These are phyloP conservation scores for Stephanodiscus triporus DNA, from an alignment of 108 stramenopile species.

Conservation along the genomic window DNA sequence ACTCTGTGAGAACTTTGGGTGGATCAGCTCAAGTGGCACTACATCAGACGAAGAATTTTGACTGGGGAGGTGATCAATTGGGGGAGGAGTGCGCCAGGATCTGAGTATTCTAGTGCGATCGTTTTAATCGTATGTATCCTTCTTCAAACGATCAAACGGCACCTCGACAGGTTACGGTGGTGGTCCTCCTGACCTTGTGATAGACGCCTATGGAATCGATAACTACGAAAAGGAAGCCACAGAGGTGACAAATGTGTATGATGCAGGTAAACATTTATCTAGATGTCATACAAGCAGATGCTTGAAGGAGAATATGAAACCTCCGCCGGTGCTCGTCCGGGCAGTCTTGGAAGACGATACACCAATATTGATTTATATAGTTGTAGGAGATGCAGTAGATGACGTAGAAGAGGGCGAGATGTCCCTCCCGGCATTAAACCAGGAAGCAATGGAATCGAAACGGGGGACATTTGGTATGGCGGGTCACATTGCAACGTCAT, in stretches of 20 bases:
- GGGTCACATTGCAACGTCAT: constrained; percentile 50
- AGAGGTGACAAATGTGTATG: constrained; percentile 27
- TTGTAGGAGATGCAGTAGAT: constrained; percentile 47
- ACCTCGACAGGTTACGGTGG: constrained; percentile 25
- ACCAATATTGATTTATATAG: constrained; percentile 20
- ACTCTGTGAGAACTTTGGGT: constrained; percentile 2
- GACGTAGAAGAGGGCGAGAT: constrained; percentile 49
- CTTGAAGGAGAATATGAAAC: constrained; percentile 35
- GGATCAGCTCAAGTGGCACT: not conserved
- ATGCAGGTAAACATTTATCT: constrained; percentile 10
- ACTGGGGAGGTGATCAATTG: constrained; percentile 46
- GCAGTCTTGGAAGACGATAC: constrained; percentile 31
- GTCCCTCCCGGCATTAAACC: constrained; percentile 16
- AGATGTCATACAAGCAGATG: constrained; percentile 28
- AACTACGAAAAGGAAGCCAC: constrained; percentile 26
- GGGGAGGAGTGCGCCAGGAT: constrained; percentile 47
- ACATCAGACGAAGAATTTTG: constrained; percentile 13
- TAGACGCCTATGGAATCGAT: constrained; percentile 50
- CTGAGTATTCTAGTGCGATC: constrained; percentile 44
- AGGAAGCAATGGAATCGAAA: constrained; percentile 5
- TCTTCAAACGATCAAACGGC: constrained; percentile 11
- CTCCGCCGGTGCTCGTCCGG: constrained; percentile 41
- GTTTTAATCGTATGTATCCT: constrained; percentile 53
- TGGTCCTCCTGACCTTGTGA: constrained; percentile 47
- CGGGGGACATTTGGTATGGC: constrained; percentile 52